These are phyloP conservation scores for Anthostomella pinea DNA, from an alignment of 2,329 filamentous ascomycete species.

Conservation along the genomic window DNA sequence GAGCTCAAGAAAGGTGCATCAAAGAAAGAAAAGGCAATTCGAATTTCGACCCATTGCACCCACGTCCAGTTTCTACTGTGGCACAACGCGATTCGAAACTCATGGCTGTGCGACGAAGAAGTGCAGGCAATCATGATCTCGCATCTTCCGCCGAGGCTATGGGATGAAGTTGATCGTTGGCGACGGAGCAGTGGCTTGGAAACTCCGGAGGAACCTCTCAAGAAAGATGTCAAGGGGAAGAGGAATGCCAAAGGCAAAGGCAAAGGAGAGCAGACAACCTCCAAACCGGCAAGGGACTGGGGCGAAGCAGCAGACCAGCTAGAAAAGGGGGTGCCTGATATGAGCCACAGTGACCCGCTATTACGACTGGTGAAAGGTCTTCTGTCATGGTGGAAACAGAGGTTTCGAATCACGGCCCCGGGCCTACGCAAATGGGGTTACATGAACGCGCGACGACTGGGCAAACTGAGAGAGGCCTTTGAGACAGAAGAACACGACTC, in stretches of 20 bases:
- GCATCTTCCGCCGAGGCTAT: constrained; percentile 66
- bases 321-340: constrained; percentile 68
- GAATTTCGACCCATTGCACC: constrained; percentile 77
- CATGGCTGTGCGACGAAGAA: constrained; percentile 75
- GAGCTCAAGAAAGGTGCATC: constrained; percentile 77
- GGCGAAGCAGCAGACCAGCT: constrained; percentile 63
- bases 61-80: constrained; percentile 87
- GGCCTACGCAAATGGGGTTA: constrained; percentile 89
- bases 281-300: constrained; percentile 62
- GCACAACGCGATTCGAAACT: constrained; percentile 84
- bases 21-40: constrained; percentile 77
- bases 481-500: constrained; percentile 60
- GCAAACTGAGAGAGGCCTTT: constrained; percentile 70
- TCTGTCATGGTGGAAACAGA: constrained; percentile 83
- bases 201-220: constrained; percentile 34
- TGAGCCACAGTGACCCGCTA: constrained; percentile 80
- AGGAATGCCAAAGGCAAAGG: constrained; percentile 39
- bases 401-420: constrained; percentile 73
- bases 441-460: constrained; percentile 70
- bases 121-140: constrained; percentile 73
- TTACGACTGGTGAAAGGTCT: constrained; percentile 73
- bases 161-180: constrained; percentile 73
- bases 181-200: constrained; percentile 64
- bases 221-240: constrained; percentile 35
- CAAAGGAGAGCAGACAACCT: constrained; percentile 26